phyloP scores from a whole-genome alignment of 306 rosid species.

The Pyrus communis region DNA sequence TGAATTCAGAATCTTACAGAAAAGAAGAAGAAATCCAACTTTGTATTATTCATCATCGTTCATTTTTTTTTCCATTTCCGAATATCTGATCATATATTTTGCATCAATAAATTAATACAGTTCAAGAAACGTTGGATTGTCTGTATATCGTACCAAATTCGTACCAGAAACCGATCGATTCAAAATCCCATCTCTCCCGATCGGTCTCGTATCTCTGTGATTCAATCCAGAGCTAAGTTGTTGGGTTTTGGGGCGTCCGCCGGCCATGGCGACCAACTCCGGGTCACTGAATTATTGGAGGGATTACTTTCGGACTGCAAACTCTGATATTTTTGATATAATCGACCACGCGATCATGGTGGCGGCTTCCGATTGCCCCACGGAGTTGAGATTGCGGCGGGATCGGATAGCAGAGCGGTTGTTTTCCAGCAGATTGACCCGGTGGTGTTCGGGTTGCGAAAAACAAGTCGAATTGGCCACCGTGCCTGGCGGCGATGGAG shows the following conservation, averaged over 20 bases:
- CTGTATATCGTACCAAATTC: not conserved
- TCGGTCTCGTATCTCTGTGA: constrained; percentile 2
- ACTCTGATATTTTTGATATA: constrained; percentile 63
- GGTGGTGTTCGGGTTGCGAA: constrained; percentile 63
- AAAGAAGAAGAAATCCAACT: not conserved
- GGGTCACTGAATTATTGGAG: constrained; percentile 80
- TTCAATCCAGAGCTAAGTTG: not conserved
- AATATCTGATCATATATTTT: not conserved
- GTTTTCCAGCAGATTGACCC: constrained; percentile 42
- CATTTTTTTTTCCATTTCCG: not conserved
- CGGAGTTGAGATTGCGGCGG: constrained; percentile 61
- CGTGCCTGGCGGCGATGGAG: constrained; percentile 29
- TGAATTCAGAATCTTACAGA: not conserved
- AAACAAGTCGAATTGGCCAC: constrained; percentile 30
- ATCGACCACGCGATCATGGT: constrained; percentile 85
- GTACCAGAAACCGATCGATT: not conserved
- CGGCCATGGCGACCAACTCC: constrained; percentile 44
- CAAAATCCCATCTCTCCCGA: not conserved
- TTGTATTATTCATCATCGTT: not conserved
- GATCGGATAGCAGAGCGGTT: constrained; percentile 73
- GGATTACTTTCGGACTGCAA: constrained; percentile 56
- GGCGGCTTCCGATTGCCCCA: constrained; percentile 82
- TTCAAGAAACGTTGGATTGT: constrained; percentile 15
- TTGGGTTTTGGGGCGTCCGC: not conserved
- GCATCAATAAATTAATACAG: not conserved